Base-by-base conservation (phyloP, 352 stramenopile species). In the Globisporangium recalcitrans region DNA sequence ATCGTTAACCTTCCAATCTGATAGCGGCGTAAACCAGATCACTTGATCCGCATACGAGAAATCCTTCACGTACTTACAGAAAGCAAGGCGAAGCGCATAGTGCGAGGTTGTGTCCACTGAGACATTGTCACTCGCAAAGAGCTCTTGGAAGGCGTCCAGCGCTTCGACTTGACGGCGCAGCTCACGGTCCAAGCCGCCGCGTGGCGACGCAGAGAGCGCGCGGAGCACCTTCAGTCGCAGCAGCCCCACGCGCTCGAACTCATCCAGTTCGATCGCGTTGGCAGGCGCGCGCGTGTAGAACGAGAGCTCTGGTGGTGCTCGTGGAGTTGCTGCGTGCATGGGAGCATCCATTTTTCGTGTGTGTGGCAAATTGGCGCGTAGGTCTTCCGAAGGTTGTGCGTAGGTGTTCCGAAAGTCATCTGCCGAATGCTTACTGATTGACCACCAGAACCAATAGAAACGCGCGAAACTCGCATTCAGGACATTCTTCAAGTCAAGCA, bases 241-340 rank as follows among this genome's bases (percentile, higher is more conserved):
- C 31, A 97, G 66, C 11, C 92, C 73, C 68, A 85, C 84, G 36
- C 89, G 66, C 71, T 99, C 85, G 71, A 99, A 96, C 52, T 98
- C 92, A 51, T 99, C 95, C 49, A 99, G 75, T 55, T 79, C 85
- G 49, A 99, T 76, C 63, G 97, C 85, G 32, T 85, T 78, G 34
- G 73, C 75, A 11, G 96, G 97, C 44, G 93, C 73, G 24, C 79
- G 61, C 21, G 69, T 65, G 70, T 98, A 99, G 72, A 98, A 87
- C 51, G 62, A 70, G 55, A 72, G 57, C 51, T 4, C n/a, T 10
- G 44, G 5, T 31, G 42, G 14, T n/a, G 9, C 2, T 29, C 9
- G 1, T 4, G 21, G 5, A 2, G 42, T 26, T 49, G 47, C 4
- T n/a, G 9, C 26, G n/a, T n/a, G 3, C 48, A 34, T 53, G 11